Conservation (phyloP, 208 protist species). For the Leishmania guyanensis region DNA sequence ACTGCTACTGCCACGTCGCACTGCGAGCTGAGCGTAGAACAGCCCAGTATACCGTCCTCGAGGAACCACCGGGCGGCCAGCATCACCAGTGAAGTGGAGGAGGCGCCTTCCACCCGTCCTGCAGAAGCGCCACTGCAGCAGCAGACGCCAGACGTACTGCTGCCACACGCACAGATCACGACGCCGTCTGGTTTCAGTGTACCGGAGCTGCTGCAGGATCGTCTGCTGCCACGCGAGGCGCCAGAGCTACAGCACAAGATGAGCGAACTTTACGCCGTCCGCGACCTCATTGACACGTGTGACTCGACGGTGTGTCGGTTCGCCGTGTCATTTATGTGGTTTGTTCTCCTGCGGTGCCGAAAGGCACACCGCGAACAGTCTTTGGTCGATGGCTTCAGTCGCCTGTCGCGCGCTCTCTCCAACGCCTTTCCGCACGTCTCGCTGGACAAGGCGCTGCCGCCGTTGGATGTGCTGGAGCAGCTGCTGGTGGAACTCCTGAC, state of each 20-base stretch:
- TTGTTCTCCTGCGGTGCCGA: conserved; percentile 28
- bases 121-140: neutral
- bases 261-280: conserved; percentile 16
- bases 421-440: conserved; percentile 21
- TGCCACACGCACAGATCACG: conserved; percentile 16
- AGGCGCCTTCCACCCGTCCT: neutral
- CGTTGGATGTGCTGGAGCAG: conserved; percentile 33
- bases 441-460: conserved; percentile 16
- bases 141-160: conserved; percentile 16
- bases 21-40: neutral
- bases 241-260: conserved; percentile 18
- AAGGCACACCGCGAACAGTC: conserved; percentile 33
- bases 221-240: conserved; percentile 26
- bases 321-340: conserved; percentile 19
- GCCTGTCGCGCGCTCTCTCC: conserved; percentile 11
- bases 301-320: conserved; percentile 28
- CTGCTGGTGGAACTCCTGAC: conserved; percentile 28
- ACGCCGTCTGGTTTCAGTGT: conserved; percentile 21
- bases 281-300: conserved; percentile 18
- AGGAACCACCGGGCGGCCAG: neutral
- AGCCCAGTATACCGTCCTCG: neutral
- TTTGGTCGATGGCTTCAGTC: conserved; percentile 21
- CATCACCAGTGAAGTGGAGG: neutral
- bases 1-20: neutral
- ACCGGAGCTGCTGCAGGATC: conserved; percentile 27